Conservation (phyloP, 768 basidiomycete species). For the Pilatotrama ljubarskyi region DNA sequence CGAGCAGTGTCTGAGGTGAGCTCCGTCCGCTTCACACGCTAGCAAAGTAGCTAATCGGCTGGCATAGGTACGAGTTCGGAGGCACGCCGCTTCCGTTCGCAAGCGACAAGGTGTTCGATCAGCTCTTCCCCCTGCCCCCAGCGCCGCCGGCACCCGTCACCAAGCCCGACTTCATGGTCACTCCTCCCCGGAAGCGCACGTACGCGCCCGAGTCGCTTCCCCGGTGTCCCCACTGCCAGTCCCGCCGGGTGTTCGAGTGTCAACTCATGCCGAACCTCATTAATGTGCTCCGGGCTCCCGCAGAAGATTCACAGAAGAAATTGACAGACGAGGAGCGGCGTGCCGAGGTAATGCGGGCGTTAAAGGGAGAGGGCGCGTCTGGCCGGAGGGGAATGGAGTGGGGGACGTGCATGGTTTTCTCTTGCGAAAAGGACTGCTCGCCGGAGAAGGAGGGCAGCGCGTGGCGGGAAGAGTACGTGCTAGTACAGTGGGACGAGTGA, state of each 20-base stretch:
- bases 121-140: slow-evolving; percentile 65
- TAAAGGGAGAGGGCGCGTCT: slow-evolving; percentile 47
- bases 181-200: slow-evolving; percentile 42
- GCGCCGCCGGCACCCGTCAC: slow-evolving; percentile 51
- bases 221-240: slow-evolving; percentile 65
- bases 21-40: background rate
- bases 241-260: slow-evolving; percentile 80
- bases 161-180: slow-evolving; percentile 60
- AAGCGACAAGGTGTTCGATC: slow-evolving; percentile 69
- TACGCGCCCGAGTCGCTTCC: slow-evolving; percentile 58
- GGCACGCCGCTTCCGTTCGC: slow-evolving; percentile 85
- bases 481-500: slow-evolving; percentile 76
- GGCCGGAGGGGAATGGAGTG: slow-evolving; percentile 82
- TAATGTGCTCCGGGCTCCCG: slow-evolving; percentile 56
- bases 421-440: slow-evolving; percentile 72
- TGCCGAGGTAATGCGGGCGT: slow-evolving; percentile 53
- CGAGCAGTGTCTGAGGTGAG: slow-evolving; percentile 86
- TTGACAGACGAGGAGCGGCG: slow-evolving; percentile 70
- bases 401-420: slow-evolving; percentile 90
- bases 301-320: slow-evolving; percentile 29
- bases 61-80: slow-evolving; percentile 78
- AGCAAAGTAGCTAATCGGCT: background rate
- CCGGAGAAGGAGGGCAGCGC: slow-evolving; percentile 38
- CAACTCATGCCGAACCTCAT: slow-evolving; percentile 96
- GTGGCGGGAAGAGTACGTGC: slow-evolving; percentile 77